A percentile compares a stretch with the other conserved stretches of the same genome.
phyloP scores from a whole-genome alignment of 164 flowering plant species.

The Stephania yunnanensis region DNA sequence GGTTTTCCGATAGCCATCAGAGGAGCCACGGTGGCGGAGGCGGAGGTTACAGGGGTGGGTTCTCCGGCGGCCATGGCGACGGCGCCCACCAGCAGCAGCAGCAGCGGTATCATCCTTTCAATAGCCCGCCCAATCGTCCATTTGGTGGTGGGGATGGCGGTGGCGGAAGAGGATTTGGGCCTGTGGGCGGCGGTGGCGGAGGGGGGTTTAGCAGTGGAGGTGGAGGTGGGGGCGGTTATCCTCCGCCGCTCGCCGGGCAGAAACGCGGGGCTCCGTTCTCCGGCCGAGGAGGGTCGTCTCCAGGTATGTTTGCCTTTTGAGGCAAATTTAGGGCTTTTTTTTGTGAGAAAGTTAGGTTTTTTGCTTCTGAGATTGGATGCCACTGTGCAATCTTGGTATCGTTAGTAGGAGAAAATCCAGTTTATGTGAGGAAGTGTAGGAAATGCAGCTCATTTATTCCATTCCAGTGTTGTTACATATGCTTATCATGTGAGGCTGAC shows the following conservation, averaged over 20 bases:
- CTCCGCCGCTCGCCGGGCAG: slow-evolving; percentile 45
- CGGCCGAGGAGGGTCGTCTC: slow-evolving; percentile 50
- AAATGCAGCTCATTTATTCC: too few relatives aligned
- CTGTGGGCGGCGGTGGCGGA: slow-evolving; percentile 11
- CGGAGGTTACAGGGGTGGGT: slow-evolving; percentile 22
- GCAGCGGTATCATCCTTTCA: slow-evolving; percentile 21
- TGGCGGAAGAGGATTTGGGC: slow-evolving; percentile 15
- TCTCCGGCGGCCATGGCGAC: slow-evolving; percentile 15
- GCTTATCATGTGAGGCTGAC: too few relatives aligned
- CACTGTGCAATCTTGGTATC: neutral
- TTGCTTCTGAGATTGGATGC: neutral
- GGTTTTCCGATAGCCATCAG: slow-evolving; percentile 13
- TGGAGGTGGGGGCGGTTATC: slow-evolving; percentile 15
- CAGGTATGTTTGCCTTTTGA: slow-evolving; percentile 13
- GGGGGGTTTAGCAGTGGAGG: slow-evolving; percentile 21
- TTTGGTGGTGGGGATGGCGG: slow-evolving; percentile 8
- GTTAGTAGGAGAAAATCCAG: too few relatives aligned
- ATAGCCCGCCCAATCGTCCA: slow-evolving; percentile 34
- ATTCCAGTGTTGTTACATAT: too few relatives aligned
- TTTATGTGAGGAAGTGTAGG: too few relatives aligned
- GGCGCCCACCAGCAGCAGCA: neutral
- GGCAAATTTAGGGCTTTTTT: neutral
- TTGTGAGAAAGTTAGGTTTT: neutral
- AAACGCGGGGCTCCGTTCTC: slow-evolving; percentile 57
- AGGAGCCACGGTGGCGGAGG: slow-evolving; percentile 34